Evolutionary conservation across 2,329 filamentous ascomycete species (phyloP).

Genomic region (Metarhizium sp.): DNA sequence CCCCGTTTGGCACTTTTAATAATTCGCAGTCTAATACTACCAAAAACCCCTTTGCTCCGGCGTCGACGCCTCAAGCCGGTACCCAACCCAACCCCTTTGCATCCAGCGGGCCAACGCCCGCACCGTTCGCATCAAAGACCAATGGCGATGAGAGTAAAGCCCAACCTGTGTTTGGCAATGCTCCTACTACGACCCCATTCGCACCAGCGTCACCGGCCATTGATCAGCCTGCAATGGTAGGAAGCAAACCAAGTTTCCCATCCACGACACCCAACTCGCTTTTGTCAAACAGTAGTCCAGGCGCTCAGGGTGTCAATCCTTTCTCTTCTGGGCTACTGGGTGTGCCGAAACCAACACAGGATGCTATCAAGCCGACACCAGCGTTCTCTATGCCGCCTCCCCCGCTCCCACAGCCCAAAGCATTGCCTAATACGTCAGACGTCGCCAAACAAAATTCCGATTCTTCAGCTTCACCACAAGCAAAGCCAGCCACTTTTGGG

Average conservation of each 20-base stretch:
- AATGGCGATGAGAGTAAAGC: neutral
- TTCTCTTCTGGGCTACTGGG: neutral
- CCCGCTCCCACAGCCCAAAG: conserved; percentile 6
- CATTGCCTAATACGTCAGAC: neutral
- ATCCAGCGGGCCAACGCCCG: neutral
- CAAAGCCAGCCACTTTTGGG: neutral
- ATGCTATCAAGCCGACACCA: conserved; percentile 3
- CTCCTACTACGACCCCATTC: conserved; percentile 12
- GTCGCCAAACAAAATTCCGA: neutral
- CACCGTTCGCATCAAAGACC: neutral
- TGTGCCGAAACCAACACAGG: conserved; percentile 1
- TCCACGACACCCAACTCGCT: neutral
- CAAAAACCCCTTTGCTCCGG: conserved; percentile 5
- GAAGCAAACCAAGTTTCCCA: conserved; percentile 1
- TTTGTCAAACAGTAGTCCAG: neutral
- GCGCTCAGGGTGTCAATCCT: neutral
- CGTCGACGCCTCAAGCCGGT: neutral
- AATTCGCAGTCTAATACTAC: neutral
- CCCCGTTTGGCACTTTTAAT: conserved; percentile 3
- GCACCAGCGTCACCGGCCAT: conserved; percentile 7
- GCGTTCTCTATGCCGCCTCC: conserved; percentile 6
- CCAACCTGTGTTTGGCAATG: neutral
- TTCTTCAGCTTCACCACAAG: neutral
- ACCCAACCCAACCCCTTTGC: neutral
- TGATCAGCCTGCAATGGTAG: conserved; percentile 8